Evolutionary conservation across 306 rosid genomes (phyloP), one percentile per base, ranked within the genome.

Genomic region (Quercus glauca): DNA sequence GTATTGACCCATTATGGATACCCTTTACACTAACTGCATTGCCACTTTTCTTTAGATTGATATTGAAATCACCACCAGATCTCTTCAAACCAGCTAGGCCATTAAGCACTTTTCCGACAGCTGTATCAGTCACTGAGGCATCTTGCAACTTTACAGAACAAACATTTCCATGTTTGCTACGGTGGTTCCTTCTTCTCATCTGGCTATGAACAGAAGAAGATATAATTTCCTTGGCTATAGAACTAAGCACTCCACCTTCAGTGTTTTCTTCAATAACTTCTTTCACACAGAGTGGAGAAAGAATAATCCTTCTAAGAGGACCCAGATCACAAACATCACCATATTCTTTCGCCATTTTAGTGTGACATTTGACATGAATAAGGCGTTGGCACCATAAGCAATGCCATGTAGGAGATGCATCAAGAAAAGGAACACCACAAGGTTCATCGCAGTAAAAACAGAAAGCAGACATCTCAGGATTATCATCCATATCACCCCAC

Each of bases 341-440:
- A 78, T 83, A 83, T 72, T 89, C 92, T 80, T 68, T 81, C 25
- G 86, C 76, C 88, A 91, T 76, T 81, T 91, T 91, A 65, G 84
- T 71, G 71, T 91, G 93, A 78, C 96, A 91, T 78, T 87, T 91
- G 76, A 91, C 96, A 85, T 91, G 96, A 83, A 91, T 89, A 69
- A 91, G 93, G 73, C 89, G 90, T 78, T 89, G 93, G 78, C 96
- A 91, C 96, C 96, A 91, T 76, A 78, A 86, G 60, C 96, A 91
- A 81, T 91, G 90, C 96, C 96, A 91, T 21, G 96, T 86, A 37
- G 96, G 96, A 82, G 96, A 91, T 59, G 91, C 83, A 71, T 89
- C 88, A 67, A 91, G 90, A 83, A 91, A 89, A 13, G 93, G 96
- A 79, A 91, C 92, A 68, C 93, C 93, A 74, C 96, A 91, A 17